These are phyloP conservation scores for Fusarium graminum DNA, from an alignment of 2,329 filamentous ascomycete genomes.

Conservation along the genomic window DNA sequence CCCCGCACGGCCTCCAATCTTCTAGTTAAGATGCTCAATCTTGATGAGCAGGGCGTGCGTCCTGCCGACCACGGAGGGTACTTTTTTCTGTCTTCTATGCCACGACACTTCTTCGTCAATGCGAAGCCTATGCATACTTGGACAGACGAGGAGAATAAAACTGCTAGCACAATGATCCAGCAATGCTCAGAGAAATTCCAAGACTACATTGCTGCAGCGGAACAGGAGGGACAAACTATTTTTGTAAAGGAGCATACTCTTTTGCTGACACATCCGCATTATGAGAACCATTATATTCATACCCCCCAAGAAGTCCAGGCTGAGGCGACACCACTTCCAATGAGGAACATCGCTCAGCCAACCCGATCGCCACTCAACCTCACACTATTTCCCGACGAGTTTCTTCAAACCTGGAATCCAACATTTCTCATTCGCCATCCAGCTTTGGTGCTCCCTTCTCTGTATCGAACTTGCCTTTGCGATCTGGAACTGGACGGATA, in stretches of 20 bases:
- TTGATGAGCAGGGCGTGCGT: constrained; percentile 35
- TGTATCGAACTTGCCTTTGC: constrained; percentile 29
- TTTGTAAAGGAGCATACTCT: constrained; percentile 39
- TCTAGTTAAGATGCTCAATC: constrained; percentile 40
- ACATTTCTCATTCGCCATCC: constrained; percentile 43
- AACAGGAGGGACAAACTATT: constrained; percentile 24
- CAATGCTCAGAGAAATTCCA: constrained; percentile 30
- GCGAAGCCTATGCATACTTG: constrained; percentile 27
- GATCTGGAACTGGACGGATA: constrained; percentile 6
- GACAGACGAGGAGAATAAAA: constrained; percentile 28
- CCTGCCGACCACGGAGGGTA: constrained; percentile 33
- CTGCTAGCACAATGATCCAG: not conserved
- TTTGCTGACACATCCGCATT: constrained; percentile 25
- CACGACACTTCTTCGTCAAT: constrained; percentile 8
- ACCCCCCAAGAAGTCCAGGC: not conserved
- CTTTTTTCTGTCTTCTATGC: constrained; percentile 31
- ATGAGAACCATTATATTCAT: constrained; percentile 15
- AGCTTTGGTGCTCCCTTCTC: constrained; percentile 28
- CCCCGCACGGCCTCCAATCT: constrained; percentile 42
- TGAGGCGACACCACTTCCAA: constrained; percentile 10
- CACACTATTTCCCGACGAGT: constrained; percentile 40
- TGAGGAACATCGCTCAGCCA: not conserved
- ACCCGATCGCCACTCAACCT: constrained; percentile 35
- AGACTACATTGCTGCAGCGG: constrained; percentile 27
- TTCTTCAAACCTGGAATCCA: constrained; percentile 42